Evolutionary conservation across 495 filamentous ascomycete species (phyloP).

Genomic region (Aspergillus ellipticus): DNA sequence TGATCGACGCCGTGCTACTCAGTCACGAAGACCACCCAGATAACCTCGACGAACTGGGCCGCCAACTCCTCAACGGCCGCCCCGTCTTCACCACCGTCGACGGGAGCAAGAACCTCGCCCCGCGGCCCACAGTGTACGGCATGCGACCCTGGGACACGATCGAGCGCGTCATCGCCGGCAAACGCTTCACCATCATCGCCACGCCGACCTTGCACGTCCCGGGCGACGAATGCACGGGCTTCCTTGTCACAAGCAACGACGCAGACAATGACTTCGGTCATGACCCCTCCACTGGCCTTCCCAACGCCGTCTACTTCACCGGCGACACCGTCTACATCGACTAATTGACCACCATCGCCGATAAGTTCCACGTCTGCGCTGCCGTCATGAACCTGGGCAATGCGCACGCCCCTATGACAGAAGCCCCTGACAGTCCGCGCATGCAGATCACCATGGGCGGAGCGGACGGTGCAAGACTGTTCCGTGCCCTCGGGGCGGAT

Average conservation of each 20-base stretch:
- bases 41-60: conserved; percentile 46
- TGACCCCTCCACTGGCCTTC: conserved; percentile 26
- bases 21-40: conserved; percentile 56
- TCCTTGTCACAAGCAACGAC: conserved; percentile 8
- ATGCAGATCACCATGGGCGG: conserved; percentile 52
- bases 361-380: conserved; percentile 19
- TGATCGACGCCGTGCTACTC: conserved; percentile 50
- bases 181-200: neutral
- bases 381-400: conserved; percentile 30
- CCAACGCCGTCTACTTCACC: conserved; percentile 53
- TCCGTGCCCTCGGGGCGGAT: conserved; percentile 42
- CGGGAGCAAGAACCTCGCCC: conserved; percentile 39
- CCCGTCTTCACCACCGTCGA: conserved; percentile 49
- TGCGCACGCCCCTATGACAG: conserved; percentile 18
- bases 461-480: conserved; percentile 36
- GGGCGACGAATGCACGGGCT: conserved; percentile 5
- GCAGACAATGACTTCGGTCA: conserved; percentile 37
- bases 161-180: neutral
- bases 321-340: conserved; percentile 53
- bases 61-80: conserved; percentile 44
- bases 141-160: conserved; percentile 22
- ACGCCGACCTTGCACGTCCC: conserved; percentile 4
- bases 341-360: conserved; percentile 29
- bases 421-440: conserved; percentile 19
- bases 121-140: conserved; percentile 40